Evolutionary conservation across 192 early-diverging fungal genomes (phyloP), one percentile per base, ranked within the genome.

Genomic region (Tieghemiomyces parasiticus): DNA sequence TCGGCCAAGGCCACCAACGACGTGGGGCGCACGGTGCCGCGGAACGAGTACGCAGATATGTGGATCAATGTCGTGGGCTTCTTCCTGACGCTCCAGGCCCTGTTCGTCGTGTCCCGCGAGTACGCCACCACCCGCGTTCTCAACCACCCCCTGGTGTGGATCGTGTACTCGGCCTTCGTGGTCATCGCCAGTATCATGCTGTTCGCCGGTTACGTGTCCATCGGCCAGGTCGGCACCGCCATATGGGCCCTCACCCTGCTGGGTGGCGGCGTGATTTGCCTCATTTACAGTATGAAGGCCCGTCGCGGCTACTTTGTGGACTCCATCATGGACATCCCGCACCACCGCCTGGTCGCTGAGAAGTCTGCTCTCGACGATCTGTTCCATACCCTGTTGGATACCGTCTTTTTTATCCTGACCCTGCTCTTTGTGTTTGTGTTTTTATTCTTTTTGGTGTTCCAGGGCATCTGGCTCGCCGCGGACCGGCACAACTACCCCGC

Each of bases 301-400:
- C 61, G 74, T 14, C 63, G 74, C 31, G 74, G 74, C 9, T 75
- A 75, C 58, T 59, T 58, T 13, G 74, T 75, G 30, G 71, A 72
- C 59, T 62, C 70, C 2, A 67, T 75, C 24, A 75, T 75, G 74
- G 74, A 71, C 16, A 75, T 75, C 32, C 70, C 70, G 12, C 70
- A 75, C 65, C 69, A 64, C 54, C 67, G 66, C 2, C 70, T 71
- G 35, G 59, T 59, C 26, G 56, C 69, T 60, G 71, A 65, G 0
- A 68, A 72, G 12, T 69, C 71, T 29, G 63, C 67, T 6, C 65
- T 65, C 14, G n/a, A 30, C 35, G 61, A 47, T 34, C 52, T 75
- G 45, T 59, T 65, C n/a, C 66, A 60, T n/a, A 61, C 63, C 32
- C 60, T 60, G 10, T 25, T 75, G 59, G 70, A 75, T 46, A 66